Conservation (phyloP, 495 filamentous ascomycete species). For the Penicillium cosmopolitanum region DNA sequence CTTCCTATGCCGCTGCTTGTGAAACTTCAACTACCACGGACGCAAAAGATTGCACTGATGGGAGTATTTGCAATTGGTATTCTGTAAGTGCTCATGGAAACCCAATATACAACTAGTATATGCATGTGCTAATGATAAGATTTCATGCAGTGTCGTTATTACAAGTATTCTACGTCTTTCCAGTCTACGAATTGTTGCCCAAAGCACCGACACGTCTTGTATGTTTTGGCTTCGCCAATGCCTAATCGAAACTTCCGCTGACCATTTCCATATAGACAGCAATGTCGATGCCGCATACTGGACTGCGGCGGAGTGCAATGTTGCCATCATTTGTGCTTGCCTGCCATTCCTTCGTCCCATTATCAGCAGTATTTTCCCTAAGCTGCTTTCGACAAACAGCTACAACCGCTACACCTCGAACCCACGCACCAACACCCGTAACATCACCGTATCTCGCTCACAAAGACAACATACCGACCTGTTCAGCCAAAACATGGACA, state of each 20-base stretch:
- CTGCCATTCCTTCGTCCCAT: conserved; percentile 84
- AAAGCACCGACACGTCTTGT: conserved; percentile 52
- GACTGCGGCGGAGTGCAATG: conserved; percentile 86
- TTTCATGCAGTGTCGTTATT: conserved; percentile 31
- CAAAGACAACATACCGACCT: conserved; percentile 23
- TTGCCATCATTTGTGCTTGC: conserved; percentile 80
- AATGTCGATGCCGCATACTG: conserved; percentile 64
- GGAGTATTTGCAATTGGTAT: conserved; percentile 60
- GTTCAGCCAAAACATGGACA: conserved; percentile 29
- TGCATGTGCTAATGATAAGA: background rate
- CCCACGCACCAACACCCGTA: conserved; percentile 18
- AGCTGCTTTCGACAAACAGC: conserved; percentile 55
- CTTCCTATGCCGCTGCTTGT: conserved; percentile 60
- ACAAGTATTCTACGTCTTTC: conserved; percentile 42
- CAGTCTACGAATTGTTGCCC: conserved; percentile 34
- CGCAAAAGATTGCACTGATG: conserved; percentile 56
- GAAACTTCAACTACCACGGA: conserved; percentile 50
- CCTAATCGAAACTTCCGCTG: conserved; percentile 35
- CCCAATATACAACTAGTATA: background rate
- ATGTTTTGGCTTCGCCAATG: conserved; percentile 59
- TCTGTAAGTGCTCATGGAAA: conserved; percentile 52
- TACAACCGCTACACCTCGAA: conserved; percentile 30
- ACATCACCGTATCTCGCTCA: conserved; percentile 22
- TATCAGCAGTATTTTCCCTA: conserved; percentile 72
- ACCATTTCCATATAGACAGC: conserved; percentile 34